Base-by-base conservation (phyloP, 1,284 basidiomycete species). In the Farysia itapuensis region DNA sequence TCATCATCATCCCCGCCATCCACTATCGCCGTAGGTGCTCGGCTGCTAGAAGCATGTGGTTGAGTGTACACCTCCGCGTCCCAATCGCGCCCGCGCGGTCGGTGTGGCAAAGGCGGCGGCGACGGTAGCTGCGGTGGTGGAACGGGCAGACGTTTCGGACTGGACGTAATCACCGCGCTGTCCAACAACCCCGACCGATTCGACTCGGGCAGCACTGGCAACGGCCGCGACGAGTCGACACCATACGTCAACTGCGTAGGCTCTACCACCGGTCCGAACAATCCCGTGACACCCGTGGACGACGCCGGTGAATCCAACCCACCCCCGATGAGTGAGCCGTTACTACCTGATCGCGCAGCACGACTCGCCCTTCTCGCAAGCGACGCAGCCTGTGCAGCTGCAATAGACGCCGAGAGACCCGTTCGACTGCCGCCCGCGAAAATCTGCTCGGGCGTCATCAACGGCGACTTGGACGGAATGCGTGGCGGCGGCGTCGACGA, bases 321-420 rank as follows among this genome's bases (percentile, higher is more conserved):
- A n/a, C 25, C 25, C 9, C 25, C n/a, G 25, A 9, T n/a, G 25
- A 9, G 9, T 9, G 25, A n/a, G n/a, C 25, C 9, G 25, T 28
- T n/a, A n/a, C 25, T 28, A 28, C 25, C 25, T n/a, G 26, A 28
- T 28, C 26, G 26, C 9, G 11, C 26, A 11, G 11, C 26, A 28
- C n/a, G n/a, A 28, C n/a, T 9, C 9, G 9, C 26, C 26, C 26
- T 29, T 15, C 60, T 31, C 12, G 54, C 43, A n/a, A 53, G 38
- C 3, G 57, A 40, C n/a, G 63, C 63, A 5, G 63, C 52, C 21
- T 60, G 57, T 6, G 51, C 56, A 12, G 63, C 63, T 8, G 57
- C 52, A 18, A 65, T 49, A 12, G 50, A 47, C 15, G 49, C 57
- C 4, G 42, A 43, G 2, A 65, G 37, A 11, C 63, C 50, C 4